Evolutionary conservation across 768 basidiomycete genomes (phyloP), one percentile per base, ranked within the genome.

Genomic region (Tephrocybe sp.): DNA sequence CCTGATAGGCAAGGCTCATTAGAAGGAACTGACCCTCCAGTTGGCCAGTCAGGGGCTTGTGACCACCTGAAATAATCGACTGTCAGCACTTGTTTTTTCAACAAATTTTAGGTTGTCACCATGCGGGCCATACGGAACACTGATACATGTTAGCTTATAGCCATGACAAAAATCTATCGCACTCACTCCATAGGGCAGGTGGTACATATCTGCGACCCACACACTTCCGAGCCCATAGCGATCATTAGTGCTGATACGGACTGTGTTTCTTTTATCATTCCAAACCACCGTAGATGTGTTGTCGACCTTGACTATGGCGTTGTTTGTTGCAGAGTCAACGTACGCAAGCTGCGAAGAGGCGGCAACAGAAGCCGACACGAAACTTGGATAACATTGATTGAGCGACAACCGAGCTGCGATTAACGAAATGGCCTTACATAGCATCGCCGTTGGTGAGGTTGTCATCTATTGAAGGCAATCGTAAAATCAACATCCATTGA

Each of bases 261-360:
- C 79, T 0, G 81, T 78, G 60, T 87, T 84, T 54, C 88, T 75
- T 61, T 87, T 86, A 35, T 82, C 55, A 54, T 78, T 76, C 56
- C 59, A 73, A 1, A 58, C 63, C 14, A 87, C 77, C 1, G 61
- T 71, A 1, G 83, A 73, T 23, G 76, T 79, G 62, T 89, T 89
- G 68, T 90, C 89, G 11, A 90, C 87, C 60, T 77, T 80, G 61
- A 91, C 85, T 60, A 91, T 80, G 1, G 87, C 88, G 53, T 85
- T 85, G 12, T 83, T 84, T 3, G 86, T 84, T 14, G 70, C 56
- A 7, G 74, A 22, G 56, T 90, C 84, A 38, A 87, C 76, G 59
- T 76, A 87, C 1, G 84, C 78, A 32, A 89, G 79, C 50, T 77
- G 65, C 33, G 74, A 66, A 5, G 76, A 68, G 31, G 68, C 62